Evolutionary conservation across 164 flowering plant species (phyloP).

Genomic region (Kingdonia uniflora): DNA sequence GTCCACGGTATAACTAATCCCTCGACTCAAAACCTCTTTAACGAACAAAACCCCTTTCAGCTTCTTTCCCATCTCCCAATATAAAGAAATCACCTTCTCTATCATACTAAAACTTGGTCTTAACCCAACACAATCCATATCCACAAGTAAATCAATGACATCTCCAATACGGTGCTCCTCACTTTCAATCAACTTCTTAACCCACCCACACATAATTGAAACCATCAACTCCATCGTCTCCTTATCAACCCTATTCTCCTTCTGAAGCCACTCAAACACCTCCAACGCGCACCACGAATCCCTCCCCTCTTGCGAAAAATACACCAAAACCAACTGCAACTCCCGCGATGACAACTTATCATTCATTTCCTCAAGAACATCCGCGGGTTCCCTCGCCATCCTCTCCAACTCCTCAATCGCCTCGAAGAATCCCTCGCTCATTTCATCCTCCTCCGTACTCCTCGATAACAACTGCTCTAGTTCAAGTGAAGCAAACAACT

Average conservation of each 20-base stretch:
- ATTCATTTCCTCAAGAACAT: constrained; percentile 77
- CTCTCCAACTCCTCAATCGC: constrained; percentile 86
- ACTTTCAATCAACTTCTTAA: constrained; percentile 64
- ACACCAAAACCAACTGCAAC: constrained; percentile 72
- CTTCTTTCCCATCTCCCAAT: constrained; percentile 72
- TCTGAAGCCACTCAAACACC: constrained; percentile 88
- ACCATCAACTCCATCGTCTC: constrained; percentile 97
- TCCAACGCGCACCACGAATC: constrained; percentile 96
- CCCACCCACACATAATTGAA: constrained; percentile 88
- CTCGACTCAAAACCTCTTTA: constrained; percentile 56
- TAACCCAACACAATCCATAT: constrained; percentile 94
- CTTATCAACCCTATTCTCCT: constrained; percentile 76
- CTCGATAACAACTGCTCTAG: constrained; percentile 47
- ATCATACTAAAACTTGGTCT: constrained; percentile 78
- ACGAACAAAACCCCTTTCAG: constrained; percentile 56
- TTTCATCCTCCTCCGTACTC: constrained; percentile 51
- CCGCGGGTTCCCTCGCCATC: constrained; percentile 83
- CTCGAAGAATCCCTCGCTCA: constrained; percentile 72
- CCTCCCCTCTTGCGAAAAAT: constrained; percentile 86
- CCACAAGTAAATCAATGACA: constrained; percentile 75
- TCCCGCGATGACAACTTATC: constrained; percentile 61
- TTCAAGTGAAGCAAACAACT: constrained; percentile 38
- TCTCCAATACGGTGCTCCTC: constrained; percentile 41
- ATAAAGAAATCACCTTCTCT: constrained; percentile 79
- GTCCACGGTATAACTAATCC: constrained; percentile 31